Evolutionary conservation across 768 basidiomycete species (phyloP), one percentile per base, ranked within the genome.

Genomic region (Rhodocollybia butyracea): DNA sequence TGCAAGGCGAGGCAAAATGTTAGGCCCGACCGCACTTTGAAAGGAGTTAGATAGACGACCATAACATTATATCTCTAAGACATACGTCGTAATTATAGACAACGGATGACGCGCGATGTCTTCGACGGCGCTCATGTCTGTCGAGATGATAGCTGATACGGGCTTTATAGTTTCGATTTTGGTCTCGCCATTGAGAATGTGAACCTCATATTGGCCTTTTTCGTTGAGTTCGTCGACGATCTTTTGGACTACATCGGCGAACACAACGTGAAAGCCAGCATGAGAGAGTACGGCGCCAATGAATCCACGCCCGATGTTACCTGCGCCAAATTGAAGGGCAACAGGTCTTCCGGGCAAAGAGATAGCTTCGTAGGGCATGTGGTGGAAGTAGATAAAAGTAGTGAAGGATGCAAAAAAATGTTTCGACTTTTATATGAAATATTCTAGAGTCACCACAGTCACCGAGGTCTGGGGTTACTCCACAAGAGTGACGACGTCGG

Each of bases 241-340:
- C 15, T 57, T 60, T 38, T 64, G 60, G 61, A 70, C 55, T 31
- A 70, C 61, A 42, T 72, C 71, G 30, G 67, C 63, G 56, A 72
- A 72, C 50, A 68, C 51, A 57, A 72, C 71, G 60, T 71, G 70
- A 56, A 70, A 72, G 55, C 70, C 70, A 2, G 70, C 68, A 21
- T 70, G 58, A 21, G 61, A 59, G 45, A 72, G 68, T 17, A 72
- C 64, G 19, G 71, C 69, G 1, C 68, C 71, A 43, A 72, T 72
- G 57, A 72, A 72, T 12, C 71, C 71, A 5, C 69, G 63, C 58
- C 59, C 59, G 29, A 54, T 54, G 30, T 54, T 54, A 34, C 53
- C 53, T 32, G 53, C 53, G 27, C 53, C 53, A n/a, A 54, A 54
- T 13, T 54, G 53, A 19, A 54, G 31, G 13, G 53, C 53, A 7